These are phyloP conservation scores for Theobroma cacao DNA, from an alignment of 345 rosid genomes.

Conservation along the genomic window DNA sequence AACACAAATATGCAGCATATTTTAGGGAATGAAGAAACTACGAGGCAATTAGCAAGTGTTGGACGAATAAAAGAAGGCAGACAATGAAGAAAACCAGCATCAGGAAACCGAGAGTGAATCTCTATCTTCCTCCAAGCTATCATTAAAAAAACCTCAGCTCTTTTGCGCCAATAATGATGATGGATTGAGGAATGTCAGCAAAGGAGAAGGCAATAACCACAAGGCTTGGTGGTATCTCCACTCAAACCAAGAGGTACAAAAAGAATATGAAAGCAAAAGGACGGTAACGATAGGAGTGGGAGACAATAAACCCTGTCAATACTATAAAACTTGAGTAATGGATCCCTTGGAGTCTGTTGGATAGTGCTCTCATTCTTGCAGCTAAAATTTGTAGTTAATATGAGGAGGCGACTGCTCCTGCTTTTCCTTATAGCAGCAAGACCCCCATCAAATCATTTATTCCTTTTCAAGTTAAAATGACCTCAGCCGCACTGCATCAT, in stretches of 20 bases:
- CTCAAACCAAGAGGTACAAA: not conserved
- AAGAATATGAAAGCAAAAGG: not conserved
- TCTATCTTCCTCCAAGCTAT: too few relatives aligned
- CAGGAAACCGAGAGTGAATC: too few relatives aligned
- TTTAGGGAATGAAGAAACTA: too few relatives aligned
- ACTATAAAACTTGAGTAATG: not conserved
- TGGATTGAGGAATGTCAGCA: not conserved
- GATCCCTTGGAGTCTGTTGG: not conserved
- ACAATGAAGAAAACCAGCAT: too few relatives aligned
- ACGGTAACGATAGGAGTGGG: not conserved
- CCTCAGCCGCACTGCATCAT: not conserved
- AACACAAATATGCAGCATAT: too few relatives aligned
- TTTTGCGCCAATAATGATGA: not conserved
- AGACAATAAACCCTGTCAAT: not conserved
- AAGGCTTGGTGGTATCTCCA: not conserved
- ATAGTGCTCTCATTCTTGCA: not conserved
- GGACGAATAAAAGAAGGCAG: too few relatives aligned
- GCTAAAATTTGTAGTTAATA: not conserved
- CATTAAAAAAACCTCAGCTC: not conserved
- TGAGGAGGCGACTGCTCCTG: not conserved
- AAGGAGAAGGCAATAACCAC: not conserved
- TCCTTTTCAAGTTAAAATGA: not conserved
- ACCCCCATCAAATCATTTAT: not conserved
- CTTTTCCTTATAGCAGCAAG: not conserved
- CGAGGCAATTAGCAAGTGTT: too few relatives aligned